These are phyloP conservation scores for Loxodes magnus DNA, from an alignment of 73 alveolate genomes.

Conservation along the genomic window DNA sequence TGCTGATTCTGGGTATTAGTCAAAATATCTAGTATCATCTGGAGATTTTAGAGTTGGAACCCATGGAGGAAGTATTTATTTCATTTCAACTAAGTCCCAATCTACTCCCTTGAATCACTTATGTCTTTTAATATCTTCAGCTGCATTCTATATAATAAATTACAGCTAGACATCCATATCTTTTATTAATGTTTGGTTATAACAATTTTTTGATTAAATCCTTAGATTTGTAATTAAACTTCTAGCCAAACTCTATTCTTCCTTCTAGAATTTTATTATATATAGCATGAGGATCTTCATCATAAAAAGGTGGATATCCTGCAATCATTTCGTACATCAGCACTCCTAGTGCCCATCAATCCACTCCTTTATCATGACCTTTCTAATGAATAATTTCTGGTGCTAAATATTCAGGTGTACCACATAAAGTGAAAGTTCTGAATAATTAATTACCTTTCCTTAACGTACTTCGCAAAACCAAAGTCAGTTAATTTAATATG, in stretches of 20 bases:
- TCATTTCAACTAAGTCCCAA: constrained; percentile 13
- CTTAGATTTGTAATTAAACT: constrained; percentile 15
- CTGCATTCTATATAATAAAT: constrained; percentile 10
- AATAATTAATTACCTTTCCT: constrained; percentile 24
- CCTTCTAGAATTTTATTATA: constrained; percentile 36
- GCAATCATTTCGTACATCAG: constrained; percentile 44
- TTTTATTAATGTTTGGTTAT: constrained; percentile 12
- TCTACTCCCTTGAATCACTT: constrained; percentile 28
- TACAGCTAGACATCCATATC: constrained; percentile 28
- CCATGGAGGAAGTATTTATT: constrained; percentile 28
- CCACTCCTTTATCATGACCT: constrained; percentile 30
- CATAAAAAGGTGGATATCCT: constrained; percentile 75
- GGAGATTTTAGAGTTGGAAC: constrained; percentile 17
- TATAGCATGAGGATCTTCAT: constrained; percentile 38
- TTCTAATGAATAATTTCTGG: constrained; percentile 26
- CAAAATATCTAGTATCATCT: constrained; percentile 21
- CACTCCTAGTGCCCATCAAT: constrained; percentile 70
- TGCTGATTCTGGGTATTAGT: constrained; percentile 26
- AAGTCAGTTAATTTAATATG: constrained; percentile 69
- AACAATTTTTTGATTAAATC: constrained; percentile 22
- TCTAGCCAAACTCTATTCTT: constrained; percentile 24
- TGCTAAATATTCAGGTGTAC: constrained; percentile 36
- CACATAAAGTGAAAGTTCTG: constrained; percentile 15
- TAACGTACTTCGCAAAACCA: constrained; percentile 61
- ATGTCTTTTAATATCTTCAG: constrained; percentile 13